Evolutionary conservation across 2,329 filamentous ascomycete species (phyloP), one percentile per base, ranked within the genome.

Genomic region (Sporothrix curviconia): DNA sequence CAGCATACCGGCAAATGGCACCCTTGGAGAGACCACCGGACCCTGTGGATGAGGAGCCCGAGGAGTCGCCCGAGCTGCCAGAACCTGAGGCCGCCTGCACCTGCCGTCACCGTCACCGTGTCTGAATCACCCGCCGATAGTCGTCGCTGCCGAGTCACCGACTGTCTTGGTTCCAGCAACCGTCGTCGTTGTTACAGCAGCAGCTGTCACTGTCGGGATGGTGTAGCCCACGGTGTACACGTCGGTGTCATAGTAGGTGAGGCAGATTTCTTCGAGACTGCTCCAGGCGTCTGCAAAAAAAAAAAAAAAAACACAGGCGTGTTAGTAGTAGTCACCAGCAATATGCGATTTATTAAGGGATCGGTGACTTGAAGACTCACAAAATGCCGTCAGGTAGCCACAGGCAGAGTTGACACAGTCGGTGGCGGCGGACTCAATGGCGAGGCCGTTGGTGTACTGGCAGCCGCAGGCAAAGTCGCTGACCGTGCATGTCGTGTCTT

Each of bases 1-100:
- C 40, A n/a, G 60, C 60, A 22, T 59, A 60, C 50, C 60, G 58
- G 6, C 42, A 58, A 44, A 62, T 62, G 19, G 56, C 56, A 30
- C 62, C 62, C 15, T 55, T 59, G 49, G 60, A 55, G 32, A 63
- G 57, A n/a, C 24, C 36, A 2, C 12, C 7, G 19, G 56, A 51
- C 52, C 32, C 44, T 47, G 55, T 40, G 1, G 51, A 47, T 4
- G 44, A 34, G 7, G 53, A 32, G n/a, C 19, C 39, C 15, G 40
- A 37, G 1, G 42, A 34, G 17, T 39, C 36, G 15, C 54, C 25
- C 12, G 53, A 57, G 2, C 54, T 53, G 15, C 53, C 46, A 5
- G 43, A 55, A 28, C n/a, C n/a, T n/a, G n/a, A 32, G 12, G 11
- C 52, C 30, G 9, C 11, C 14, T n/a, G 34, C 24, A 30, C 22